These are phyloP conservation scores for Metschnikowia matae DNA, from an alignment of 805 yeast genomes.

Conservation along the genomic window DNA sequence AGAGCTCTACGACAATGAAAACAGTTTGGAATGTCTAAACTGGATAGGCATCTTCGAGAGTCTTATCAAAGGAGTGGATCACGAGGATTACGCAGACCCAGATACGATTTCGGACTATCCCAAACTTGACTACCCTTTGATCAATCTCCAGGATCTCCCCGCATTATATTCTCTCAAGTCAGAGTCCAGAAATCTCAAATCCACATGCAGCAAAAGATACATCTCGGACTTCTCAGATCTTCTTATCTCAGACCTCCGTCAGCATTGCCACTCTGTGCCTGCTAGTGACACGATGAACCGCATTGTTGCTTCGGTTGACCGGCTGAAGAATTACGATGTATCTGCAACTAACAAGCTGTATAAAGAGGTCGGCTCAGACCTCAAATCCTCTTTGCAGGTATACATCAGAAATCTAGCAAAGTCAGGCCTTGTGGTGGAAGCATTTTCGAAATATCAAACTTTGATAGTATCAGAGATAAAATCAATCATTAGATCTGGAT, in stretches of 20 bases:
- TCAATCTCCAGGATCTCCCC: constrained; percentile 42
- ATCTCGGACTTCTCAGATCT: constrained; percentile 52
- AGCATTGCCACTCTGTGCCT: constrained; percentile 50
- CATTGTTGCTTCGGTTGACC: constrained; percentile 29
- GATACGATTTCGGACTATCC: constrained; percentile 19
- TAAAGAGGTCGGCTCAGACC: constrained; percentile 33
- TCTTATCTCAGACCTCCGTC: constrained; percentile 58
- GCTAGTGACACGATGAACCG: constrained; percentile 48
- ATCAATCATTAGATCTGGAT: constrained; percentile 51
- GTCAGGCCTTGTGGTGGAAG: constrained; percentile 57
- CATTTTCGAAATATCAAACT: constrained; percentile 65
- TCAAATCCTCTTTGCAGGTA: constrained; percentile 42
- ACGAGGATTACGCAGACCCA: constrained; percentile 15
- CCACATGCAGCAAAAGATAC: constrained; percentile 68
- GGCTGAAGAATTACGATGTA: constrained; percentile 20
- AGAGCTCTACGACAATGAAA: constrained; percentile 38
- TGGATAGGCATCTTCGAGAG: constrained; percentile 54
- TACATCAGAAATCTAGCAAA: constrained; percentile 55
- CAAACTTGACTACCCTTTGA: constrained; percentile 28
- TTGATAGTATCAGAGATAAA: constrained; percentile 68
- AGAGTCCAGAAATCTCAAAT: constrained; percentile 50
- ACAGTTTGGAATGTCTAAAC: constrained; percentile 53
- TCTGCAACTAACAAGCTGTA: constrained; percentile 32
- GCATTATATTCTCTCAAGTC: constrained; percentile 51
- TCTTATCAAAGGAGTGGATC: constrained; percentile 48